Percentiles rank a stretch among this genome's conserved stretches.
These are phyloP conservation scores for Acidomyces sp. DNA, from an alignment of 495 filamentous ascomycete species.

Conservation along the genomic window DNA sequence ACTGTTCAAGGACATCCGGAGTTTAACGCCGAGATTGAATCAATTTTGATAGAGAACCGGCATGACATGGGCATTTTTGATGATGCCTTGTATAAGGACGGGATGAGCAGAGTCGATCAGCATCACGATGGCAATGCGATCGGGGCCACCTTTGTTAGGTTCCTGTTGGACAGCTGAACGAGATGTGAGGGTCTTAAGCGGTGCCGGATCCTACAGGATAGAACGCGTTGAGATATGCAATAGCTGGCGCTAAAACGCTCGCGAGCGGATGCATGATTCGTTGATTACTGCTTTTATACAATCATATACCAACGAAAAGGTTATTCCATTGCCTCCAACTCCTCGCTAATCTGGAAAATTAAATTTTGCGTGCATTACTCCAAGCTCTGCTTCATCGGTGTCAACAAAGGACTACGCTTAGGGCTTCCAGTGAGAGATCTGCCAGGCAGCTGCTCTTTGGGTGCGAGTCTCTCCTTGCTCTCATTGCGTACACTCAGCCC, in stretches of 20 bases:
- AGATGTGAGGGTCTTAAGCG: too few species aligned
- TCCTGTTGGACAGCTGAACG: conserved; percentile 44
- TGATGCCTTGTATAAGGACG: conserved; percentile 50
- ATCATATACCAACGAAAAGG: too few species aligned
- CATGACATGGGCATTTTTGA: conserved; percentile 51
- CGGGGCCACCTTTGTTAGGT: conserved; percentile 55
- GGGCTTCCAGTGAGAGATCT: conserved; percentile 53
- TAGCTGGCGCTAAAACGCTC: too few species aligned
- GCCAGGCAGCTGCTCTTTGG: conserved; percentile 35
- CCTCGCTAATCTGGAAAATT: too few species aligned
- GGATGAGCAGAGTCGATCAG: conserved; percentile 47
- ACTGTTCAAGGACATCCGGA: conserved; percentile 89
- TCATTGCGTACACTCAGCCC: conserved; percentile 69
- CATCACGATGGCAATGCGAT: conserved; percentile 66
- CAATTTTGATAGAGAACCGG: conserved; percentile 49
- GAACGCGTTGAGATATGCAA: too few species aligned
- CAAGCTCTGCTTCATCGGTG: conserved; percentile 32
- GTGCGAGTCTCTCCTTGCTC: conserved; percentile 56
- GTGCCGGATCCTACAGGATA: too few species aligned
- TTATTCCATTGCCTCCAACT: too few species aligned
- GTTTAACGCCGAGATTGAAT: conserved; percentile 62
- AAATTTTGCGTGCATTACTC: too few species aligned
- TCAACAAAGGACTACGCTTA: conserved; percentile 52
- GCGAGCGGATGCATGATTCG: too few species aligned
- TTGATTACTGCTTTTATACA: too few species aligned